Evolutionary conservation across 2,329 filamentous ascomycete species (phyloP).

Genomic region (Fusarium heterosporum): DNA sequence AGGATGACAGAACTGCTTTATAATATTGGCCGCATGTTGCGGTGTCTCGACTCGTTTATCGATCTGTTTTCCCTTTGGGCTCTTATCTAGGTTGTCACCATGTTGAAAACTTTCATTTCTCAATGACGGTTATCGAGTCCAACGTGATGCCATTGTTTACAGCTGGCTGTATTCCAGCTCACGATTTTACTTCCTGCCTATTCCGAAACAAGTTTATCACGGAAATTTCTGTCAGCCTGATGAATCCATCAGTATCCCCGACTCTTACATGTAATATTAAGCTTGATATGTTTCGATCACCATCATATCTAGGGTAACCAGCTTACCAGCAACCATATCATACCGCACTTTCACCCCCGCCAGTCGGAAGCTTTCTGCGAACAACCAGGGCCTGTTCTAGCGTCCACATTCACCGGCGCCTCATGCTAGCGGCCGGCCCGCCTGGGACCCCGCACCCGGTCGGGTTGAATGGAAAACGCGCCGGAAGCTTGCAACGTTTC

Average conservation of each 20-base stretch:
- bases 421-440: conserved; percentile 37
- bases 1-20: neutral
- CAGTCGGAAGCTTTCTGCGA: conserved; percentile 22
- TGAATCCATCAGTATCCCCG: no score
- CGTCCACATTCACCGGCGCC: conserved; percentile 33
- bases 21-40: neutral
- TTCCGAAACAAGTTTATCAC: no score
- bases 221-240: no score
- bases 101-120: no score
- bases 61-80: no score
- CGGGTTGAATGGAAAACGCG: conserved; percentile 25
- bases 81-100: rapidly evolving
- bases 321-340: neutral
- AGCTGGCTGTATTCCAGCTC: no score
- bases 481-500: conserved; percentile 17
- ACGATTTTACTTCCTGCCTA: no score
- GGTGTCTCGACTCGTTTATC: rapidly evolving
- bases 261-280: neutral
- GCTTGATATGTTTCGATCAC: neutral
- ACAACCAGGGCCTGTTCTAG: conserved; percentile 32
- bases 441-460: conserved; percentile 37
- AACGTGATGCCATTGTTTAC: neutral
- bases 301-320: conserved; percentile 1
- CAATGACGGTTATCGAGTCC: neutral
- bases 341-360: conserved; percentile 14